Evolutionary conservation across 2,329 filamentous ascomycete genomes (phyloP), one percentile per base, ranked within the genome.

Genomic region (Byssoonygena ceratinophila): DNA sequence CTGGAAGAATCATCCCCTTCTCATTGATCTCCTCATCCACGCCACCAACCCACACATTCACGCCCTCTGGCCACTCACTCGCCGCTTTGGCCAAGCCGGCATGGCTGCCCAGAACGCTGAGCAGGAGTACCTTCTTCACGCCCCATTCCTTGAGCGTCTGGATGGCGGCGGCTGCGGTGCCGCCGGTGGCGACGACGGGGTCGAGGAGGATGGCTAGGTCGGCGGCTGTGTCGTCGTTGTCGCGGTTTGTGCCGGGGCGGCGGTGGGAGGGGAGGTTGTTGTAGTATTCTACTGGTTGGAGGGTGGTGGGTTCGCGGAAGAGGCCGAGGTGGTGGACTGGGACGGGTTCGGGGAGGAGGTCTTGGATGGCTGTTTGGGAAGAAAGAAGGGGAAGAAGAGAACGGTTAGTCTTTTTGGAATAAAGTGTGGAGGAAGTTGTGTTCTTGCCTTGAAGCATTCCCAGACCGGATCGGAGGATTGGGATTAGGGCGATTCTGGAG

Each of bases 231-330:
- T 69, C 65, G 57, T 71, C 72, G 43, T 63, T 63, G 2, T 39
- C 31, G 7, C 25, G 12, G 41, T 59, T 48, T 27, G 58, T 41
- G 37, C 58, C 43, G 16, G 60, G 51, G 36, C 69, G 59, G 46
- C 65, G 57, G 46, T 64, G 52, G 70, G 87, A 84, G 32, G 89
- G 89, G 18, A 96, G 82, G 70, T 95, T 95, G 76, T 96, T 96
- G 79, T 96, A 96, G 78, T 96, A 95, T 71, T 95, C 90, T 54
- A 96, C 90, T 2, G 90, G 88, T 63, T 88, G 82, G 53, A 96
- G 82, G 41, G 87, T 91, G 53, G 81, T 81, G 55, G 85, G 87
- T 67, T 96, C 90, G 64, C 90, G 87, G 76, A 91, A 97, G 64
- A 97, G 84, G 59, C 92, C 91, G 6, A 97, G 84, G 68, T 97